phyloP scores from a whole-genome alignment of 2,329 filamentous ascomycete species.

The Colletotrichum liaoningense region DNA sequence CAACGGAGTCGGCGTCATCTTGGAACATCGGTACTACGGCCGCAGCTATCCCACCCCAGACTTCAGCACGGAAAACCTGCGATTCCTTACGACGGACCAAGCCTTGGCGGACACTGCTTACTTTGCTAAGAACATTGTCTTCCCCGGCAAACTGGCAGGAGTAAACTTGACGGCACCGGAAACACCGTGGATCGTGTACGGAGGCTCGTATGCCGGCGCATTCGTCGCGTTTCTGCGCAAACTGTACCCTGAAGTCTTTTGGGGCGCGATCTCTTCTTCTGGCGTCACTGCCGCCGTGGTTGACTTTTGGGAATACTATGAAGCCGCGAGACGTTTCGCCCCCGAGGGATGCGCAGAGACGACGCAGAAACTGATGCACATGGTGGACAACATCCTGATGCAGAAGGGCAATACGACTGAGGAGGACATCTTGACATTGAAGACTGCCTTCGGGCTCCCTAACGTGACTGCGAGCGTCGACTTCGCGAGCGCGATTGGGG shows the following conservation, averaged over 20 bases:
- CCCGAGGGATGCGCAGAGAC: conserved; percentile 72
- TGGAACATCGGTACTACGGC: conserved; percentile 92
- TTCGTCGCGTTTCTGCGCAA: conserved; percentile 82
- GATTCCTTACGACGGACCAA: conserved; percentile 87
- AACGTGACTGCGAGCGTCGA: conserved; percentile 56
- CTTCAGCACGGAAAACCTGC: conserved; percentile 74
- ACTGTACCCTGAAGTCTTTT: conserved; percentile 82
- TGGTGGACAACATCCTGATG: conserved; percentile 64
- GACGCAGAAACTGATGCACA: conserved; percentile 67
- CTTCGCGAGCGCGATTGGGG: conserved; percentile 58
- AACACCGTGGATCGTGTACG: conserved; percentile 82
- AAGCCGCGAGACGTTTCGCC: conserved; percentile 60
- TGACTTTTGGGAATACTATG: conserved; percentile 77
- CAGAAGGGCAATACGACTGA: conserved; percentile 39
- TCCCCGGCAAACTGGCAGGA: conserved; percentile 73
- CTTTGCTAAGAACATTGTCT: conserved; percentile 79
- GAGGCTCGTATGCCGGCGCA: conserved; percentile 85
- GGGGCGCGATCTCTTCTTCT: conserved; percentile 82
- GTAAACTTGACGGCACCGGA: conserved; percentile 72
- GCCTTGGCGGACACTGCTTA: conserved; percentile 84
- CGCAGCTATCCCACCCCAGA: conserved; percentile 76
- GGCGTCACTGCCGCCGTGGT: conserved; percentile 82
- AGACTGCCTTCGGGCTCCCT: conserved; percentile 57
- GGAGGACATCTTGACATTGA: conserved; percentile 50
- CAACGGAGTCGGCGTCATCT: conserved; percentile 79